Percentiles rank a stretch among this genome's conserved stretches.
These are phyloP conservation scores for Ananas comosus DNA, from an alignment of 176 grass and related monocot species.

Conservation along the genomic window DNA sequence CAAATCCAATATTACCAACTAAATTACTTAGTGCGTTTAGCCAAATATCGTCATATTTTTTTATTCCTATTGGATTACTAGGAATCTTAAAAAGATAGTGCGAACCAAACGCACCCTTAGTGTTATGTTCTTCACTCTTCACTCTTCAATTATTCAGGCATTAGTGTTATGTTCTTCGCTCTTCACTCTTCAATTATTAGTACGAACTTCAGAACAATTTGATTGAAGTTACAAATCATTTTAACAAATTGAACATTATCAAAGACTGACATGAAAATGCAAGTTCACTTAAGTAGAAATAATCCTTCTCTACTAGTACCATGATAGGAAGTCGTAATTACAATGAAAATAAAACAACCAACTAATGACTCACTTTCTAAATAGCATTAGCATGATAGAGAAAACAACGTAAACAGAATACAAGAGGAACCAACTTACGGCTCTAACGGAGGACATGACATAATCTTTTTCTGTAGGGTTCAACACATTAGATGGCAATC, in stretches of 20 bases:
- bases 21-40: too few relatives aligned
- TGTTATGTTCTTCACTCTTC: not conserved
- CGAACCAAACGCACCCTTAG: too few relatives aligned
- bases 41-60: too few relatives aligned
- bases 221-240: not conserved
- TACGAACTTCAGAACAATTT: not conserved
- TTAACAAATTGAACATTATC: not conserved
- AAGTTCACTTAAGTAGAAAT: not conserved
- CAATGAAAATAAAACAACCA: too few relatives aligned
- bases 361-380: not conserved
- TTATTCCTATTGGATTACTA: too few relatives aligned
- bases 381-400: not conserved
- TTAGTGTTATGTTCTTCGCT: not conserved
- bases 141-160: not conserved
- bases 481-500: conserved; percentile 81
- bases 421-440: conserved; percentile 46
- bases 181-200: not conserved
- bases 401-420: conserved; percentile 12
- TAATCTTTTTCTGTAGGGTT: conserved; percentile 52
- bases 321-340: too few relatives aligned
- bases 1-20: too few relatives aligned
- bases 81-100: too few relatives aligned
- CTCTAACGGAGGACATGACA: conserved; percentile 77
- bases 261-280: not conserved
- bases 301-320: not conserved